Evolutionary conservation across 768 basidiomycete species (phyloP), one percentile per base, ranked within the genome.

Genomic region (Clitopilus passeckerianus): DNA sequence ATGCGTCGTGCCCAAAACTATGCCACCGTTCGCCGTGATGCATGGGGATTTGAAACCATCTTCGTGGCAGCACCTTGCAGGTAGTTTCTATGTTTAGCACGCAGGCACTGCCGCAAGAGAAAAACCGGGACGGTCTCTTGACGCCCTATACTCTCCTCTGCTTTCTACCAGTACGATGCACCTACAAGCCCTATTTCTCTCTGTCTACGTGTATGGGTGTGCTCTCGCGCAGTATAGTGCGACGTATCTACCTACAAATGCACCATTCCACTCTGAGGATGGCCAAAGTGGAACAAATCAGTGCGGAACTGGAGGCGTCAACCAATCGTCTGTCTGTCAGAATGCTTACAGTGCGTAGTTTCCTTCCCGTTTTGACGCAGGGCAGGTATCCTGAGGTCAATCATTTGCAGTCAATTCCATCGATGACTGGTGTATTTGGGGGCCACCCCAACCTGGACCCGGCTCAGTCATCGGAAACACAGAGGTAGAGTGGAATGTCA

Each of bases 221-320:
- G 30, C 37, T 10, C 9, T 5, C 22, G 68, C 66, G 0, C 72
- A 72, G 56, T 75, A 83, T 69, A 73, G 72, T 60, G 77, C 81
- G 34, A 76, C 79, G 27, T 83, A 79, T 62, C 74, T 80, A 33
- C 83, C 80, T 53, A 76, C 76, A 15, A 80, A 79, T 59, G 72
- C 74, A 3, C 80, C 83, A 12, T 66, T 73, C 46, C 72, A 77
- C 15, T 75, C 80, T 14, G 80, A 89, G 66, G 65, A 77, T 44
- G 88, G 86, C 24, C 89, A 88, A 69, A 59, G 77, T 7, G 86
- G 85, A 15, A 85, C 85, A 14, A 87, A 90, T 69, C 72, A 79
- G 58, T 93, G 91, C 69, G 86, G 86, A 8, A 77, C 80, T 2
- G 73, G 27, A 30, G 27, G 69, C 16, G 70, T 75, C 54, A 82